phyloP scores from a whole-genome alignment of 306 rosid genomes.

The Hippophae rhamnoides region DNA sequence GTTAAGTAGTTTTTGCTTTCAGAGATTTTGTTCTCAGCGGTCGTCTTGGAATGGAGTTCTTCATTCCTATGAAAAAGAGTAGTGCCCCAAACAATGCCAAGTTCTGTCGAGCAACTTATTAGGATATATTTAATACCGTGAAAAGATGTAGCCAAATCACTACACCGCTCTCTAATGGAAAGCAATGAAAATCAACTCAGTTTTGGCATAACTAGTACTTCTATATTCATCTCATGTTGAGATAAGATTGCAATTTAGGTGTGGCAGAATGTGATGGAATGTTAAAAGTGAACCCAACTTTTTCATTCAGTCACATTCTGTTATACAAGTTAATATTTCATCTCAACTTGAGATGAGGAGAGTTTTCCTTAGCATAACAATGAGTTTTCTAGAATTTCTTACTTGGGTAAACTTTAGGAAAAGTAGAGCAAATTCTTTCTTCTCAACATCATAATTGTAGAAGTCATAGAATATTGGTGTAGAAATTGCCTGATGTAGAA shows the following conservation, averaged over 20 bases:
- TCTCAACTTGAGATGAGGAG: neutral
- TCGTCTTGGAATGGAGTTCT: conserved; percentile 38
- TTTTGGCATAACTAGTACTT: too few species aligned
- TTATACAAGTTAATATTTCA: neutral
- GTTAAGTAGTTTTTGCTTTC: conserved; percentile 41
- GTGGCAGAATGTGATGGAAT: too few species aligned
- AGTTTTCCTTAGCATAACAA: neutral
- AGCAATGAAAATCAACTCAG: too few species aligned
- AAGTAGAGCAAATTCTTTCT: conserved; percentile 43
- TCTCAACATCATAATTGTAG: conserved; percentile 54
- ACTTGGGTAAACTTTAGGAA: conserved; percentile 61
- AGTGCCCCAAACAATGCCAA: conserved; percentile 64
- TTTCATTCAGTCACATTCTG: too few species aligned
- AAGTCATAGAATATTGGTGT: conserved; percentile 55
- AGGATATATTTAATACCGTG: too few species aligned
- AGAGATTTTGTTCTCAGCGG: conserved; percentile 32
- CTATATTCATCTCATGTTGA: too few species aligned
- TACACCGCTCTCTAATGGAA: too few species aligned
- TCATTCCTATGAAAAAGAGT: conserved; percentile 54
- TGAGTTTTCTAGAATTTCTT: neutral
- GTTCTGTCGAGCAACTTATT: conserved; percentile 26
- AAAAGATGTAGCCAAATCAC: too few species aligned
- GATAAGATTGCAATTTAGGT: too few species aligned
- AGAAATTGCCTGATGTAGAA: conserved; percentile 47
- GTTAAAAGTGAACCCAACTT: too few species aligned